phyloP scores from a whole-genome alignment of 2,329 filamentous ascomycete species.

The Exophiala bonariae region DNA sequence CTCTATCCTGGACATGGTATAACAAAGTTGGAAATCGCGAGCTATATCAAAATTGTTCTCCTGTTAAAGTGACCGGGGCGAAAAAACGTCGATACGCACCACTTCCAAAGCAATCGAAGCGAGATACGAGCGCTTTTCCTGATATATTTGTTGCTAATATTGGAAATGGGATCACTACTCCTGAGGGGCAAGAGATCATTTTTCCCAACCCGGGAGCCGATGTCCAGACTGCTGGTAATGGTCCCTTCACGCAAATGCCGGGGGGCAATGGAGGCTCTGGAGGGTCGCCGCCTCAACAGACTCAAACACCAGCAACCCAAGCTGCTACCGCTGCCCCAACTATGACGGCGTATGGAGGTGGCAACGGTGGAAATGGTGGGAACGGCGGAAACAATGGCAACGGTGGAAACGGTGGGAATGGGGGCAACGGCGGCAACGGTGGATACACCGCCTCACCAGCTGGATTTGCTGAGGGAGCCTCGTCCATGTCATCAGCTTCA shows the following conservation, averaged over 20 bases:
- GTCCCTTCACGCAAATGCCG: slow-evolving; percentile 23
- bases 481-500: not conserved
- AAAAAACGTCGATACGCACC: slow-evolving; percentile 45
- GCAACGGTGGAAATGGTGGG: slow-evolving; percentile 7
- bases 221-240: slow-evolving; percentile 41
- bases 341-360: slow-evolving; percentile 5
- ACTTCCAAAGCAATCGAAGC: slow-evolving; percentile 24
- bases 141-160: slow-evolving; percentile 77
- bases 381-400: not conserved
- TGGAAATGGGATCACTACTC: slow-evolving; percentile 56
- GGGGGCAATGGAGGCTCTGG: slow-evolving; percentile 27
- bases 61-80: slow-evolving; percentile 62
- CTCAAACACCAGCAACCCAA: slow-evolving; percentile 9
- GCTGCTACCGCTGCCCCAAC: slow-evolving; percentile 6
- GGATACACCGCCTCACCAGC: slow-evolving; percentile 2
- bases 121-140: slow-evolving; percentile 59
- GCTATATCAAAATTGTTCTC: slow-evolving; percentile 96
- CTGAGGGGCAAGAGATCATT: slow-evolving; percentile 37
- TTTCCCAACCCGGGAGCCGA: slow-evolving; percentile 68
- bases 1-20: slow-evolving; percentile 91
- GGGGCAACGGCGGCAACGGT: slow-evolving; percentile 10
- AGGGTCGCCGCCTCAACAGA: slow-evolving; percentile 20
- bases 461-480: not conserved
- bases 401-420: slow-evolving; percentile 12
- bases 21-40: slow-evolving; percentile 91